These are phyloP conservation scores for Fusarium hostae DNA, from an alignment of 2,329 filamentous ascomycete species.

Conservation along the genomic window DNA sequence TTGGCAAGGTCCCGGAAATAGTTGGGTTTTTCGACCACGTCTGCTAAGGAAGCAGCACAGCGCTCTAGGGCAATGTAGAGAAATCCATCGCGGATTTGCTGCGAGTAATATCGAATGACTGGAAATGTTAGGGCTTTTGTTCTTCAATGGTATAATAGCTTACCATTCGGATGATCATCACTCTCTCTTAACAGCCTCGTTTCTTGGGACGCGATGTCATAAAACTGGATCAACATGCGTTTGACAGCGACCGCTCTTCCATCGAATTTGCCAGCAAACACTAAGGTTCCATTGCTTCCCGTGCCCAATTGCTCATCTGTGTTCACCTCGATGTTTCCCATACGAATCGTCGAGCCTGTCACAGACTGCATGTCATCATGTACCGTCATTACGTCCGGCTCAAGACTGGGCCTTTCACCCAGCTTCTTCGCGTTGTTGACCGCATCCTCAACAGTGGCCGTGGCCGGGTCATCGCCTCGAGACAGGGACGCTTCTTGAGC, in stretches of 20 bases:
- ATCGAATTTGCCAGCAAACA: constrained; percentile 94
- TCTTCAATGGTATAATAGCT: constrained; percentile 12
- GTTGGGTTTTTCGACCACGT: constrained; percentile 83
- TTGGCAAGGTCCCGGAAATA: constrained; percentile 75
- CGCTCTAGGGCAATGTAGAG: constrained; percentile 96
- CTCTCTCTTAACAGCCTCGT: constrained; percentile 90
- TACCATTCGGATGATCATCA: constrained; percentile 90
- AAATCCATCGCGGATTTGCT: constrained; percentile 88
- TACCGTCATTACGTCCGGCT: constrained; percentile 71
- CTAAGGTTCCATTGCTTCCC: constrained; percentile 96
- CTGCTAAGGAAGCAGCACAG: constrained; percentile 91
- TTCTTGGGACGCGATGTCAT: constrained; percentile 94
- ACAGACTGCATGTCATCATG: constrained; percentile 69
- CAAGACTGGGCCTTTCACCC: constrained; percentile 63
- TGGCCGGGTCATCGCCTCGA: constrained; percentile 57
- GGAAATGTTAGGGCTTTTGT: constrained; percentile 25
- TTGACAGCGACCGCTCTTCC: constrained; percentile 95
- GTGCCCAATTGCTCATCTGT: constrained; percentile 73
- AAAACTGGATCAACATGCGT: constrained; percentile 95
- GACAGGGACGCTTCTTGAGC: constrained; percentile 64
- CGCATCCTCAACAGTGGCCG: constrained; percentile 68
- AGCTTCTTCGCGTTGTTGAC: constrained; percentile 69
- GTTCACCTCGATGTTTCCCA: constrained; percentile 73
- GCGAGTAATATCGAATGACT: constrained; percentile 96
- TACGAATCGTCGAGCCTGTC: constrained; percentile 67